Base-by-base conservation (phyloP, 2,329 filamentous ascomycete genomes). In the Teratosphaeria pseudoeucalypti region DNA sequence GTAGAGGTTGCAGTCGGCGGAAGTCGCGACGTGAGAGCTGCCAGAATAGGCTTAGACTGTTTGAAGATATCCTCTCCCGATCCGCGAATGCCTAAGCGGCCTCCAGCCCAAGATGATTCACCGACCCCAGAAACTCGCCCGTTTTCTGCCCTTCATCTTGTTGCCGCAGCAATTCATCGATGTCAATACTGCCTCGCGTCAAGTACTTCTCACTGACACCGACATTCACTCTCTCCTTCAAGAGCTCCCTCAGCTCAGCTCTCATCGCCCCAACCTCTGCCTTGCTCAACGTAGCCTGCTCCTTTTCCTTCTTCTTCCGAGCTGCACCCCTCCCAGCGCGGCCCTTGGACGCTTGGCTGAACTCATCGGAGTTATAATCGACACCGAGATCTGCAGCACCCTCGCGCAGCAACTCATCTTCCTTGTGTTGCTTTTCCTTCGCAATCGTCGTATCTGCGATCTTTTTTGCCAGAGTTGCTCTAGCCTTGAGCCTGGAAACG, bases 311-410 rank as follows among this genome's bases (percentile, higher is more conserved):
- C 75, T 84, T 80, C 74, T 87, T 88, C 49, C 89, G 78, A 0
- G 88, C 87, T 47, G 83, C 84, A 7, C 90, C 90, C 39, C 90
- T 81, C 0, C 79, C 78, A 23, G 71, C 66, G 0, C 88, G 80
- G 6, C 85, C 83, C 7, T 75, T 76, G 1, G 79, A 80, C 47
- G 81, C 75, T 64, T 88, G 78, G 52, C 82, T 88, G 62, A 96
- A 87, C 54, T 95, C 90, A 39, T 95, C 91, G 61, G 85, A 88
- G 70, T 97, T 91, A 71, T 95, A 96, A 57, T 96, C 92, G 0
- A 97, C 89, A 0, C 94, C 94, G 0, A 99, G 80, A 64, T 97
- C 92, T 60, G 96, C 91, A 0, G 94, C 94, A 0, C 91, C 92
- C 55, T 83, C 84, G 52, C 85, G 84, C 67, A 97, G 78, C 85